Evolutionary conservation across 306 rosid genomes (phyloP).

Genomic region (Sicyos edulis): DNA sequence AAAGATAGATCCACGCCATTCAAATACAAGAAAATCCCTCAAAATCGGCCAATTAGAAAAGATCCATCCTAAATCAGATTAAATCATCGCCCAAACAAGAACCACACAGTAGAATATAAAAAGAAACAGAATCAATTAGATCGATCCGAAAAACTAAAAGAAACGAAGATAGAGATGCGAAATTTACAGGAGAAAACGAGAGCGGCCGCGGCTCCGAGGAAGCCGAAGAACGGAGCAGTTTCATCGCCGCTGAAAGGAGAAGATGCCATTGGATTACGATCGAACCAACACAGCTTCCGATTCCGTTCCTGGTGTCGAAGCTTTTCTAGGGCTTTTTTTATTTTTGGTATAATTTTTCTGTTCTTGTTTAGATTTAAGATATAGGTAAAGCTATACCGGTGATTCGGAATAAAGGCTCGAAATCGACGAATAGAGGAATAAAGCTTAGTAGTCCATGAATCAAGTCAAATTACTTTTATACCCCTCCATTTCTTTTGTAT

Average conservation of each 20-base stretch:
- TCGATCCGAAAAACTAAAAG: neutral
- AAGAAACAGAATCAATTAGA: neutral
- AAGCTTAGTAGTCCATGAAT: neutral
- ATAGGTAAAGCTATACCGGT: neutral
- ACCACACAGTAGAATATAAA: neutral
- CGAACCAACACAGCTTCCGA: neutral
- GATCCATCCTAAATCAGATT: neutral
- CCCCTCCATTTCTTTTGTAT: neutral
- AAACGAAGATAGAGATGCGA: neutral
- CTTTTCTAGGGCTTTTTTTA: no score
- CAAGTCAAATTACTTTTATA: neutral
- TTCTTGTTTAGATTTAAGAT: neutral
- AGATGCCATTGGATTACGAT: conserved; percentile 24
- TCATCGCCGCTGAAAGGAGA: conserved; percentile 64
- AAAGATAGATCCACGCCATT: neutral
- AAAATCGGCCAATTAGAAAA: conserved; percentile 5
- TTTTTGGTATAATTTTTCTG: no score
- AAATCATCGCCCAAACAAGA: neutral
- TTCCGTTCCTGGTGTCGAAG: conserved; percentile 2
- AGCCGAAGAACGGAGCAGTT: conserved; percentile 82
- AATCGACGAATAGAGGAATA: neutral
- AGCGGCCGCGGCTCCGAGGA: conserved; percentile 71
- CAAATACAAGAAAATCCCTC: neutral
- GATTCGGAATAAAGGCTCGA: no score
- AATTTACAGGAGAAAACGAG: conserved; percentile 63